phyloP scores from a whole-genome alignment of 176 grass and related monocot genomes.

The Ananas comosus region DNA sequence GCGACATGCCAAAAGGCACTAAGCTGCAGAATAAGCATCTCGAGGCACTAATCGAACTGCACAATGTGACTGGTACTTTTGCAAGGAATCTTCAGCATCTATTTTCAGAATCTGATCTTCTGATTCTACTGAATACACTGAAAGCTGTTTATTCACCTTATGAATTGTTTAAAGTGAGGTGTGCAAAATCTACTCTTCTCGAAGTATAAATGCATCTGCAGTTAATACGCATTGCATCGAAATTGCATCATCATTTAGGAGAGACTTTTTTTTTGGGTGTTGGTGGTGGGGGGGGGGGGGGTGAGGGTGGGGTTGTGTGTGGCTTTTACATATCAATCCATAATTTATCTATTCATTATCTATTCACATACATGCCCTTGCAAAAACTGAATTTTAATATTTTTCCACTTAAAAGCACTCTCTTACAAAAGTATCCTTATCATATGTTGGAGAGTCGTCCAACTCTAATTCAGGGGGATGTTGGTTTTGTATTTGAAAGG shows the following conservation, averaged over 20 bases:
- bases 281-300: no score
- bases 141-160: conserved; percentile 97
- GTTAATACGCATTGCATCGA: background rate
- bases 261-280: background rate
- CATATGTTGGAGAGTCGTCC: background rate
- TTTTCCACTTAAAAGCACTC: no score
- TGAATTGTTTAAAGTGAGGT: conserved; percentile 94
- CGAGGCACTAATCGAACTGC: conserved; percentile 80
- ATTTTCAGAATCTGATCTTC: conserved; percentile 83
- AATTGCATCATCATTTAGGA: background rate
- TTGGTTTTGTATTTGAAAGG: no score
- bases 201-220: background rate
- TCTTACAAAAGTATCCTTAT: background rate
- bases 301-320: no score
- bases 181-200: conserved; percentile 2
- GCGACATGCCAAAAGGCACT: conserved; percentile 84
- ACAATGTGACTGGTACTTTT: conserved; percentile 91
- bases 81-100: conserved; percentile 89
- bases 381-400: no score
- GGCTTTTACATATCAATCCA: no score
- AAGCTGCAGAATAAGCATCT: conserved; percentile 89
- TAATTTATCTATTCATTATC: no score
- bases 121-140: conserved; percentile 62
- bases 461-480: no score
- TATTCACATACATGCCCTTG: no score